These are phyloP conservation scores for Schizophyllum amplum DNA, from an alignment of 1,284 basidiomycete genomes.

Conservation along the genomic window DNA sequence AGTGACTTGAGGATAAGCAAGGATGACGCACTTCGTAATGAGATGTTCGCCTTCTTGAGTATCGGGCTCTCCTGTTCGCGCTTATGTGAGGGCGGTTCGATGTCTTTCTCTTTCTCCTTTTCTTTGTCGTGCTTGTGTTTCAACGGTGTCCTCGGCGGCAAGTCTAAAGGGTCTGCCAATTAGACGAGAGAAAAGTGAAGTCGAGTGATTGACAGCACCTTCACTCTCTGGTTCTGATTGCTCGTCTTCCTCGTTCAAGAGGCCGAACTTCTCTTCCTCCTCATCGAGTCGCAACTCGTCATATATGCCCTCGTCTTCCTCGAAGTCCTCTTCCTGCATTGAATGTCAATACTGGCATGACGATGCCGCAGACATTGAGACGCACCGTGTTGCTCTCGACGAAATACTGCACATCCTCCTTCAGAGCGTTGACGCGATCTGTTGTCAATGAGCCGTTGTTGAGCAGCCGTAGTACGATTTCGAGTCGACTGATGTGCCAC, in stretches of 20 bases:
- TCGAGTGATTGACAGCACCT: constrained; percentile 32
- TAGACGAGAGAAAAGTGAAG: constrained; percentile 1
- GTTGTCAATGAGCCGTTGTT: constrained; percentile 89
- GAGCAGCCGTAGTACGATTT: constrained; percentile 88
- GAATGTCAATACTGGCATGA: constrained; percentile 16
- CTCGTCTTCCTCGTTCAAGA: constrained; percentile 68
- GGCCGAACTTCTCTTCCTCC: constrained; percentile 88
- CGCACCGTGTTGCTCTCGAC: constrained; percentile 92
- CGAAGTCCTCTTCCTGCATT: constrained; percentile 91
- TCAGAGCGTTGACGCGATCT: constrained; percentile 77
- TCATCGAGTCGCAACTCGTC: constrained; percentile 98
- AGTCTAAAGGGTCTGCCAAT: constrained; percentile 32
- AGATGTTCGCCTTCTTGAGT: constrained; percentile 53
- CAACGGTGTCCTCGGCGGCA: constrained; percentile 50
- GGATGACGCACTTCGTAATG: constrained; percentile 1
- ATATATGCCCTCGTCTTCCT: constrained; percentile 97
- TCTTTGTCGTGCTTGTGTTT: constrained; percentile 74
- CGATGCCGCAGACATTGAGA: constrained; percentile 16
- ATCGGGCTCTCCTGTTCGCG: constrained; percentile 73
- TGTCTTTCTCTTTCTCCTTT: constrained; percentile 22
- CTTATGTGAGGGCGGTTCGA: constrained; percentile 38
- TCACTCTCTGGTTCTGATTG: constrained; percentile 68
- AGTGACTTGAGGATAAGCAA: constrained; percentile 1
- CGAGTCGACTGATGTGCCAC: constrained; percentile 93
- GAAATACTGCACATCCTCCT: constrained; percentile 96